Evolutionary conservation across 345 rosid species (phyloP).

Genomic region (Bruguiera sexangula): DNA sequence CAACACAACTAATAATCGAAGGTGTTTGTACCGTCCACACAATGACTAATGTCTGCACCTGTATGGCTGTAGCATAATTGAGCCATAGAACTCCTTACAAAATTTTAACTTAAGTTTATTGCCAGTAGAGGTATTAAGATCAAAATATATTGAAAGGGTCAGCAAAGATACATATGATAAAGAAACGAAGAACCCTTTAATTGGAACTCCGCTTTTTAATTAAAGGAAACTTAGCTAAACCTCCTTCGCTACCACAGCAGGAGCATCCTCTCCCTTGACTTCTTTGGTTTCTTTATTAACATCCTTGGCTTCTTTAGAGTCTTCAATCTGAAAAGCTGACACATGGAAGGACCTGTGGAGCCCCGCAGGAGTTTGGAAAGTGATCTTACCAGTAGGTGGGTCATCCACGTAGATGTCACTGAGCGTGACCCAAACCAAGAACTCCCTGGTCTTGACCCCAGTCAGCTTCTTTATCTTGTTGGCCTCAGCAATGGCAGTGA

Average conservation of each 20-base stretch:
- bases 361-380: constrained; percentile 73
- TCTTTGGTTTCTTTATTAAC: constrained; percentile 29
- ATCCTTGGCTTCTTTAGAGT: constrained; percentile 14
- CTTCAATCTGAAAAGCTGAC: constrained; percentile 60
- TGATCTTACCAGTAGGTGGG: constrained; percentile 53
- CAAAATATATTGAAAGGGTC: background rate
- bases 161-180: background rate
- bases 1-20: too few relatives aligned
- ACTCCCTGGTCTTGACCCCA: constrained; percentile 88
- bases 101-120: too few relatives aligned
- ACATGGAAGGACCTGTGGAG: constrained; percentile 64
- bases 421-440: constrained; percentile 63
- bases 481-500: constrained; percentile 58
- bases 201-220: too few relatives aligned
- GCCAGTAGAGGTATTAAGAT: background rate
- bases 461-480: constrained; percentile 85
- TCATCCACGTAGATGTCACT: constrained; percentile 56
- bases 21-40: too few relatives aligned
- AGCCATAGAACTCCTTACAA: too few relatives aligned
- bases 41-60: too few relatives aligned
- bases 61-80: too few relatives aligned
- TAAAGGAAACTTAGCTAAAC: background rate
- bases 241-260: constrained; percentile 13
- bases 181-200: background rate
- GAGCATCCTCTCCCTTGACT: constrained; percentile 26